Evolutionary conservation across 176 grass and related monocot species (phyloP), one percentile per base, ranked within the genome.

Genomic region (Bromus sterilis): DNA sequence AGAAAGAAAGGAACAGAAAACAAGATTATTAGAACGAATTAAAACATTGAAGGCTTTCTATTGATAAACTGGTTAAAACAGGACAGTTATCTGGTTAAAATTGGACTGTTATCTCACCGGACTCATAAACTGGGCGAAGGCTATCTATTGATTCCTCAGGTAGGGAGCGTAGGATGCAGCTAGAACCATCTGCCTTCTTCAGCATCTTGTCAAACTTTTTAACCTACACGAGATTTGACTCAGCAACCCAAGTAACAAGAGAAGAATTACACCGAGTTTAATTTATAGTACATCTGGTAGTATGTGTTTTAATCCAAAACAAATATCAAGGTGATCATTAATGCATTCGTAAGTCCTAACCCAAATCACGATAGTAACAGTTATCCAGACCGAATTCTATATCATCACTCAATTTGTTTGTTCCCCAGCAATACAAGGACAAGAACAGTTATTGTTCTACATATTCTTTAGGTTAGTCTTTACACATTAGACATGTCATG

Each of bases 191-290:
- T 29, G 88, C 86, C 74, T 98, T 94, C 74, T 80, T 83, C 61
- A 95, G 92, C 92, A 95, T 91, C 84, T 86, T 91, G 34, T 91
- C 88, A 51, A 98, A 98, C 68, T 37, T 83, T 80, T 91, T 95
- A 57, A 89, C 82, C 95, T 98, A 74, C 14, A 64, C 35, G 74
- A 57, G 28, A 86, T 76, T 83, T 77, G 61, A 35, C 16, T 56
- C 60, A 86, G 80, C 9, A 79, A 85, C 57, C 15, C 9, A 78
- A 55, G 51, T 35, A 42, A 56, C 73, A 40, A 72, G 12, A 71
- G 21, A 74, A 56, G 4, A 81, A 34, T 10, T 58, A 29, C 28
- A 26, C 12, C 34, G 32, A 81, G 26, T 44, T 58, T 36, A 77
- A 61, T 84, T 51, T 29, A 72, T 33, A n/a, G n/a, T n/a, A 79